Evolutionary conservation across 202 grass and related monocot species (phyloP).

Genomic region (Miscanthus sacchariflorus): DNA sequence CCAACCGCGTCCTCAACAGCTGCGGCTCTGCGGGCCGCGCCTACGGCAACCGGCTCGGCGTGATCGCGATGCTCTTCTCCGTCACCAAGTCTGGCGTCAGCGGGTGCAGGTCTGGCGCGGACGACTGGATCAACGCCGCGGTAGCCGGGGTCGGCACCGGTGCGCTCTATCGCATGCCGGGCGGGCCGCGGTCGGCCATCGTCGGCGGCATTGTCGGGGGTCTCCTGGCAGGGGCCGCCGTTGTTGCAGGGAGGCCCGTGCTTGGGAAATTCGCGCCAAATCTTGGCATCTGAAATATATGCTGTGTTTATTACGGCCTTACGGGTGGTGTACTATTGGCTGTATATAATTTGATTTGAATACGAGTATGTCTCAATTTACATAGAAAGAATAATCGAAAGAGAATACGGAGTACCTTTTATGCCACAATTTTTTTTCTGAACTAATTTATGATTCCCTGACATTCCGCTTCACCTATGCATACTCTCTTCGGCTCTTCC

Average conservation of each 20-base stretch:
- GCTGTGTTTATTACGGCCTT: no score
- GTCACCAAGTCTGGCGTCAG: constrained; percentile 21
- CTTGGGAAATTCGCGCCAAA: constrained; percentile 38
- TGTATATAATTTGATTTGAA: no score
- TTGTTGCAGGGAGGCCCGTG: constrained; percentile 39
- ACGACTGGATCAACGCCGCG: constrained; percentile 49
- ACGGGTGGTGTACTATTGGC: not conserved
- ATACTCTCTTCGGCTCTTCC: no score
- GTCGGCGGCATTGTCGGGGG: constrained; percentile 54
- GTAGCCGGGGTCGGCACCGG: constrained; percentile 37
- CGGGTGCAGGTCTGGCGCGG: not conserved
- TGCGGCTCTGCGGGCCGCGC: constrained; percentile 38
- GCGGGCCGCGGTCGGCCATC: constrained; percentile 47
- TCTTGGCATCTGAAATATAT: not conserved
- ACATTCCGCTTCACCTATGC: no score
- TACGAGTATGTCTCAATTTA: no score
- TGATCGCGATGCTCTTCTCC: constrained; percentile 46
- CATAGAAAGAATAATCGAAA: no score
- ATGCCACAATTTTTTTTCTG: no score
- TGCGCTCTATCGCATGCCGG: constrained; percentile 44
- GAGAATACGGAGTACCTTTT: no score
- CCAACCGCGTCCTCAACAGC: constrained; percentile 53
- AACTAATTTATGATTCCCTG: no score
- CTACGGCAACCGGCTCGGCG: constrained; percentile 44
- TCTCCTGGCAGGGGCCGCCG: constrained; percentile 35